phyloP scores from a whole-genome alignment of 1,284 basidiomycete genomes.

The Marasmius tenuissimus region DNA sequence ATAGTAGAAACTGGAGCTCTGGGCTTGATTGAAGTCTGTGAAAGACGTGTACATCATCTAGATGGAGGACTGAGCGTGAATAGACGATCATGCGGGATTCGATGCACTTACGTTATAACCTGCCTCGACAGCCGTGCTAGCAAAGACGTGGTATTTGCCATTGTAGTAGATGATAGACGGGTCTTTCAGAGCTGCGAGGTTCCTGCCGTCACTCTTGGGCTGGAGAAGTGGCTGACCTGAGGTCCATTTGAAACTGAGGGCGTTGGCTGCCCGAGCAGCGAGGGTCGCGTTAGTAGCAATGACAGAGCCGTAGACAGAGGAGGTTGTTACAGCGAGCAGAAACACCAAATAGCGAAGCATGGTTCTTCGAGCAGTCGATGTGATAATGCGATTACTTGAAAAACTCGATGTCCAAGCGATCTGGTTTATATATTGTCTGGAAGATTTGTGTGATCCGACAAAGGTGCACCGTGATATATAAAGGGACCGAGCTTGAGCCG shows the following conservation, averaged over 20 bases:
- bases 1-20: slow-evolving; percentile 5
- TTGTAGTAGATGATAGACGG: slow-evolving; percentile 9
- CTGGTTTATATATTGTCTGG: too few species aligned
- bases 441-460: too few species aligned
- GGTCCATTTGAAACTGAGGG: slow-evolving; percentile 6
- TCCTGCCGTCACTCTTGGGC: slow-evolving; percentile 2
- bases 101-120: slow-evolving; percentile 1
- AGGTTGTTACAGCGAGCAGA: not conserved
- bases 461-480: too few species aligned
- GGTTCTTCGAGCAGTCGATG: not conserved
- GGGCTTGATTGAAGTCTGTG: slow-evolving; percentile 4
- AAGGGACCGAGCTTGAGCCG: too few species aligned
- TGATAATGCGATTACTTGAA: too few species aligned
- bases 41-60: slow-evolving; percentile 4
- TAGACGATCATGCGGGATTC: not conserved
- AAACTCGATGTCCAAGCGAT: too few species aligned
- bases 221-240: slow-evolving; percentile 6
- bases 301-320: not conserved
- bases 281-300: not conserved
- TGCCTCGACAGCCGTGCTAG: slow-evolving; percentile 1
- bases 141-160: slow-evolving; percentile 8
- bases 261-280: not conserved
- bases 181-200: slow-evolving; percentile 5
- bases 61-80: not conserved
- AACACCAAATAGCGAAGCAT: not conserved